Conservation (phyloP, 768 basidiomycete species). For the Suillus occidentalis region DNA sequence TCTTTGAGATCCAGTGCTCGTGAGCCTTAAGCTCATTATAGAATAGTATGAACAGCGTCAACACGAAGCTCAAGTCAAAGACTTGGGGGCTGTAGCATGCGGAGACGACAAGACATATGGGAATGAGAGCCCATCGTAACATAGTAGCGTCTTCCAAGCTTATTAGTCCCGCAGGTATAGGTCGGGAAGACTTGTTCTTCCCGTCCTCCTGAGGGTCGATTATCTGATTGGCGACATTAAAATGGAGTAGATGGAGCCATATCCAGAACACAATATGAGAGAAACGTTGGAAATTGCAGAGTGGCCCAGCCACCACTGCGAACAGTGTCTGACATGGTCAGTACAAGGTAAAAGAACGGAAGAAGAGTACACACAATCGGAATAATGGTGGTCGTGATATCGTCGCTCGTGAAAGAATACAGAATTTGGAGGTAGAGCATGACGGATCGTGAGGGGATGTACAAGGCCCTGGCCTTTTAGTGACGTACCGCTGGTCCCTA, state of each 20-base stretch:
- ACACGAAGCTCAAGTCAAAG: constrained; percentile 31
- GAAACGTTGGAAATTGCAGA: constrained; percentile 18
- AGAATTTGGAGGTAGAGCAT: constrained; percentile 25
- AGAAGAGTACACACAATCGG: constrained; percentile 42
- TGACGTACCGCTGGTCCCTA: background rate
- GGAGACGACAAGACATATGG: constrained; percentile 37
- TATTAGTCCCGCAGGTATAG: constrained; percentile 45
- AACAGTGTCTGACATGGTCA: constrained; percentile 30
- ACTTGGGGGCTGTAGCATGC: constrained; percentile 31
- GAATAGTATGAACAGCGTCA: constrained; percentile 28
- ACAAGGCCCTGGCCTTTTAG: background rate
- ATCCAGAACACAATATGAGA: constrained; percentile 40
- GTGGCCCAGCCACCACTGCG: constrained; percentile 33
- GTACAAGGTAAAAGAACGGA: background rate
- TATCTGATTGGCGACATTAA: constrained; percentile 46
- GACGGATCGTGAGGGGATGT: background rate
- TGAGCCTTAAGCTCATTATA: constrained; percentile 40
- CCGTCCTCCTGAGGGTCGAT: constrained; percentile 42
- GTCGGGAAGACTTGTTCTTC: constrained; percentile 45
- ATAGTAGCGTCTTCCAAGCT: constrained; percentile 32
- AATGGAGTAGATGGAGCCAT: constrained; percentile 46
- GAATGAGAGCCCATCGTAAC: constrained; percentile 38
- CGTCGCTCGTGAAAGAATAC: constrained; percentile 46
- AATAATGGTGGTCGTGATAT: constrained; percentile 46
- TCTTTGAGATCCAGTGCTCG: constrained; percentile 30